These are phyloP conservation scores for Papilionanthe hybrid DNA, from an alignment of 116 monocot genomes.

Conservation along the genomic window DNA sequence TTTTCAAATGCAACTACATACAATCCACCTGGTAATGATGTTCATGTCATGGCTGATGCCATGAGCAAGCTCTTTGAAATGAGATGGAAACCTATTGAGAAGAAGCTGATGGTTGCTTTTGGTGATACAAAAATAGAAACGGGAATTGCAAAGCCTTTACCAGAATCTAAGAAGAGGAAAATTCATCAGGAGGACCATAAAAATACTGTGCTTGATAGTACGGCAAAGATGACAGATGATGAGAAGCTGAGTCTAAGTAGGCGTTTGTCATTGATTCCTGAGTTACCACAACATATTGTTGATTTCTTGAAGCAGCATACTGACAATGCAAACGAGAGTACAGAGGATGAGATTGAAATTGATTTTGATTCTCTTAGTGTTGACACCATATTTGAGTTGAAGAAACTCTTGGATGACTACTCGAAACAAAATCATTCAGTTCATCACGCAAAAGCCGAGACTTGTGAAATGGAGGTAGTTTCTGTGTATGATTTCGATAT, in stretches of 20 bases:
- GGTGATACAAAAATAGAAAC: slow-evolving; percentile 21
- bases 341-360: slow-evolving; percentile 80
- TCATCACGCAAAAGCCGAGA: slow-evolving; percentile 29
- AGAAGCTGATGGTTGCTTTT: slow-evolving; percentile 47
- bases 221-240: slow-evolving; percentile 31
- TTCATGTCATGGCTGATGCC: slow-evolving; percentile 77
- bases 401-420: slow-evolving; percentile 58
- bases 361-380: slow-evolving; percentile 63
- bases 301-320: slow-evolving; percentile 32
- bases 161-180: slow-evolving; percentile 62
- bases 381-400: slow-evolving; percentile 62
- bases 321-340: slow-evolving; percentile 23
- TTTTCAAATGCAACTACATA: slow-evolving; percentile 90
- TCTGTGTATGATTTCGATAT: not conserved
- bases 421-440: slow-evolving; percentile 21
- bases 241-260: slow-evolving; percentile 30
- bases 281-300: slow-evolving; percentile 37
- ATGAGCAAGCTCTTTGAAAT: slow-evolving; percentile 74
- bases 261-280: slow-evolving; percentile 19
- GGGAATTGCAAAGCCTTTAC: slow-evolving; percentile 22
- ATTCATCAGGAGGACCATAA: slow-evolving; percentile 7
- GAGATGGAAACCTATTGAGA: slow-evolving; percentile 75
- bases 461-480: slow-evolving; percentile 29
- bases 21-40: slow-evolving; percentile 76
- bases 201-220: slow-evolving; percentile 8